These are phyloP conservation scores for Phytopythium boreale DNA, from an alignment of 352 stramenopile genomes.

Conservation along the genomic window DNA sequence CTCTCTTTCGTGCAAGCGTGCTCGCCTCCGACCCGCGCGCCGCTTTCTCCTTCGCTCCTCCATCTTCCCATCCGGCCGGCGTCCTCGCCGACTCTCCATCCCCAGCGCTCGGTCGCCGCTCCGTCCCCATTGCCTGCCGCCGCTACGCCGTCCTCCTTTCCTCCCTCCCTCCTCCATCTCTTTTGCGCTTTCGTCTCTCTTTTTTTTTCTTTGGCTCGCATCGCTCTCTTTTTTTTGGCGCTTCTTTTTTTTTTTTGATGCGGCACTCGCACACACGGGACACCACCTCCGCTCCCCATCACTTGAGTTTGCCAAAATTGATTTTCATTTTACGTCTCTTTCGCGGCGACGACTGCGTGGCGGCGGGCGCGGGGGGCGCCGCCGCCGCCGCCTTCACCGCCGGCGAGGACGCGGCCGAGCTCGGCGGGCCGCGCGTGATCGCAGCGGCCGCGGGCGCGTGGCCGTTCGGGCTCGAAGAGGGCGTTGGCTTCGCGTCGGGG, in stretches of 20 bases:
- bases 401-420: constrained; percentile 16
- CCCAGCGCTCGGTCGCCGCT: background rate
- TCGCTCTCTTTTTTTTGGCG: constrained; percentile 31
- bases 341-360: constrained; percentile 58
- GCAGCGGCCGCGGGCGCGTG: background rate
- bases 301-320: constrained; percentile 88
- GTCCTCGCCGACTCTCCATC: background rate
- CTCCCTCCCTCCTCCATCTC: constrained; percentile 8
- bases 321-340: constrained; percentile 93
- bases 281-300: constrained; percentile 23
- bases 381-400: constrained; percentile 31
- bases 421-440: background rate
- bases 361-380: constrained; percentile 34
- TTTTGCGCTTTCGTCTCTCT: constrained; percentile 10
- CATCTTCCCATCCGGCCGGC: background rate
- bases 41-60: background rate
- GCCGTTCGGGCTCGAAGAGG: background rate
- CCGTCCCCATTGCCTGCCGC: too few species aligned
- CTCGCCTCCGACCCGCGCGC: background rate
- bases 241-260: constrained; percentile 1
- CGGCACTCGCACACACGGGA: constrained; percentile 15
- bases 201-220: constrained; percentile 8
- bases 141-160: background rate
- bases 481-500: background rate
- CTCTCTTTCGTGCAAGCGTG: background rate